phyloP scores from a whole-genome alignment of 2,329 filamentous ascomycete genomes.

The Calonectria fujianensis region DNA sequence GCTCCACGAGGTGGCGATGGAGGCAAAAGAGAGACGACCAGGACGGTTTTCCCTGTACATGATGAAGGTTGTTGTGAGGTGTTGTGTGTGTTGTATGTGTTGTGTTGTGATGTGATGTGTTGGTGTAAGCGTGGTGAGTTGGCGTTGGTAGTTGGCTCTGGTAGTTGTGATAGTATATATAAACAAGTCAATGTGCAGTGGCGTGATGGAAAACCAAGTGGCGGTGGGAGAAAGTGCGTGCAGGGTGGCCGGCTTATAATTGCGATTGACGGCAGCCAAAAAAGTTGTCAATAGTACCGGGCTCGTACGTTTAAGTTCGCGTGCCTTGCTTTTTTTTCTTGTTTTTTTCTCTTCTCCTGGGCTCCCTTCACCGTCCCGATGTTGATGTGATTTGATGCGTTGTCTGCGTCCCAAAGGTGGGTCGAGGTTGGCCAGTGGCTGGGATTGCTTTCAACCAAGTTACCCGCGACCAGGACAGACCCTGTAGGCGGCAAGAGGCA shows the following conservation, averaged over 20 bases:
- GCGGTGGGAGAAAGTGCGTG: conserved; percentile 29
- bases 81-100: background rate
- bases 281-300: conserved; percentile 23
- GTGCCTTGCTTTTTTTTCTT: conserved; percentile 32
- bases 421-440: conserved; percentile 37
- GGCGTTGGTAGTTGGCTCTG: background rate
- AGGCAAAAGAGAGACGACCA: conserved; percentile 47
- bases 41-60: conserved; percentile 53
- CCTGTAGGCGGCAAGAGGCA: conserved; percentile 23
- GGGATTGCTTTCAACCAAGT: conserved; percentile 27
- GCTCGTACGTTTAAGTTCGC: conserved; percentile 24
- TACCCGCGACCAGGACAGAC: conserved; percentile 30
- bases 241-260: conserved; percentile 17
- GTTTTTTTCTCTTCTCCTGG: conserved; percentile 31
- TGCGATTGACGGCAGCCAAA: conserved; percentile 30
- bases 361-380: conserved; percentile 36
- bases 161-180: background rate
- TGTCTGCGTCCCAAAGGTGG: conserved; percentile 51
- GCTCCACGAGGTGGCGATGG: conserved; percentile 46
- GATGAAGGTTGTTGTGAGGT: conserved; percentile 20
- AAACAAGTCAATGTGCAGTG: conserved; percentile 8
- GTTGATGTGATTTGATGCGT: conserved; percentile 47
- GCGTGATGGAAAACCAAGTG: conserved; percentile 15
- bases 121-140: conserved; percentile 8
- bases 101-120: background rate